phyloP scores from a whole-genome alignment of 495 filamentous ascomycete genomes.

The Amniculicola lignicola region DNA sequence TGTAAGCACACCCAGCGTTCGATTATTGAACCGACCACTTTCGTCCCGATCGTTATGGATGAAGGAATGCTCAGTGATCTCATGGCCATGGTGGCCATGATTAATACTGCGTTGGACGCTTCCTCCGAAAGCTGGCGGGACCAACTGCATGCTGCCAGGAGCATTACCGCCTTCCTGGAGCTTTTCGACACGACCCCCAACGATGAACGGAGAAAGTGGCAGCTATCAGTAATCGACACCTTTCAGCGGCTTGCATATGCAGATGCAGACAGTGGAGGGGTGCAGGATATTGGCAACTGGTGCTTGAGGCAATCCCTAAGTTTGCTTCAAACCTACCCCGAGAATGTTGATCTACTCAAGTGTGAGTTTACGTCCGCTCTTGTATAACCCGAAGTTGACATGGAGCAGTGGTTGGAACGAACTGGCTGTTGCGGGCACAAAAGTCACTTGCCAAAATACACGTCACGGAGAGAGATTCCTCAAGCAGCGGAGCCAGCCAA shows the following conservation, averaged over 20 bases:
- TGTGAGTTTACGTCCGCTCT: constrained; percentile 35
- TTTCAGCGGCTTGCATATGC: constrained; percentile 50
- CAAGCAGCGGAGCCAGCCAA: constrained; percentile 36
- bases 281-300: constrained; percentile 49
- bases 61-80: constrained; percentile 9
- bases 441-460: constrained; percentile 49
- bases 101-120: constrained; percentile 17
- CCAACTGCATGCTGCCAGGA: constrained; percentile 29
- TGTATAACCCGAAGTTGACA: constrained; percentile 8
- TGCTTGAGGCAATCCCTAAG: constrained; percentile 48
- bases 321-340: constrained; percentile 44
- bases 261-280: constrained; percentile 47
- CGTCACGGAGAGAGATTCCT: constrained; percentile 44
- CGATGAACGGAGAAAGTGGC: constrained; percentile 40
- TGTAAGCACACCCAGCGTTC: background rate
- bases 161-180: constrained; percentile 40
- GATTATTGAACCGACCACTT: background rate
- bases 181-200: constrained; percentile 40
- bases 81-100: constrained; percentile 16
- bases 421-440: constrained; percentile 52
- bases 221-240: constrained; percentile 40
- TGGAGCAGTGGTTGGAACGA: constrained; percentile 45
- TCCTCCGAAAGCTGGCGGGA: constrained; percentile 23
- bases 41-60: constrained; percentile 8
- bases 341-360: constrained; percentile 45